These are phyloP conservation scores for Aurantiochytrium sp. DNA, from an alignment of 108 stramenopile genomes.

Conservation along the genomic window DNA sequence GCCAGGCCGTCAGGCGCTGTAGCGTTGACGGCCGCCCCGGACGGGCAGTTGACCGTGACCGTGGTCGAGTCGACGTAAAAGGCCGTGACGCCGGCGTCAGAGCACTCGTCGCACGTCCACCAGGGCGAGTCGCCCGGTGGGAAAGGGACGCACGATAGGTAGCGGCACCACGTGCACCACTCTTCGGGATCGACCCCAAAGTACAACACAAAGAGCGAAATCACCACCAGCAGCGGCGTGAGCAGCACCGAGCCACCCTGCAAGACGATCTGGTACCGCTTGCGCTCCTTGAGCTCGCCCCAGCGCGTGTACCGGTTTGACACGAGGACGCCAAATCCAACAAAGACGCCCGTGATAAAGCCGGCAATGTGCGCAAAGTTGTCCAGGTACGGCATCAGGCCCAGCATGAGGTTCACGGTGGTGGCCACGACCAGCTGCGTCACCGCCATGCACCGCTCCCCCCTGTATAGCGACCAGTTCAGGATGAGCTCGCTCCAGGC, in stretches of 20 bases:
- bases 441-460: background rate
- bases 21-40: background rate
- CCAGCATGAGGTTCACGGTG: background rate
- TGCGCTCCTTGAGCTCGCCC: constrained; percentile 23
- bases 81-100: constrained; percentile 2
- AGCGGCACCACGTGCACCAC: constrained; percentile 26
- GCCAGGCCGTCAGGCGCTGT: background rate
- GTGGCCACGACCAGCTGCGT: background rate
- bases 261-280: constrained; percentile 13
- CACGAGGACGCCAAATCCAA: constrained; percentile 17
- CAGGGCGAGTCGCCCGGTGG: background rate
- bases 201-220: background rate
- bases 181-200: background rate
- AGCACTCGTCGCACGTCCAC: constrained; percentile 24
- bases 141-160: background rate
- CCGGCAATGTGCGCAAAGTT: constrained; percentile 19
- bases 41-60: background rate
- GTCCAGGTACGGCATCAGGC: constrained; percentile 3
- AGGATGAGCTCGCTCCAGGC: constrained; percentile 77
- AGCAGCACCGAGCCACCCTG: background rate
- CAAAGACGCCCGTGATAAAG: background rate
- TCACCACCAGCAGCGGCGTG: background rate
- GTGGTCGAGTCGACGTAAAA: background rate
- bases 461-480: constrained; percentile 70
- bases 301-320: background rate